Evolutionary conservation across 306 rosid genomes (phyloP), one percentile per base, ranked within the genome.

Genomic region (Pueraria montana): DNA sequence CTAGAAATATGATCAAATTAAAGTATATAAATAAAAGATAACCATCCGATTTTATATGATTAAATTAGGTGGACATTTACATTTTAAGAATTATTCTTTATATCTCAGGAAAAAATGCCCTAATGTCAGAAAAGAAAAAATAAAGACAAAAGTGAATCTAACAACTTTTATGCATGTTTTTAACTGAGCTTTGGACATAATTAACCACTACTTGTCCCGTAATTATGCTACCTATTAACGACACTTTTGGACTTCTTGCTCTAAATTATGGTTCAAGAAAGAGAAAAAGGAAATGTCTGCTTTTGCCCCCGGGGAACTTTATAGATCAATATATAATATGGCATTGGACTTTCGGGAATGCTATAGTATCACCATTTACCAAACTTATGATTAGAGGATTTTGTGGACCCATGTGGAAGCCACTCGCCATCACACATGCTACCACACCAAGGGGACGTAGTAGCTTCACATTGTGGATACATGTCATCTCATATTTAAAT

Each of bases 361-460:
- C 13, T 43, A 72, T 69, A 55, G 61, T 36, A 64, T 81, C 74
- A 18, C 50, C 84, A 74, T 66, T 63, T 63, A 66, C 76, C 32
- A 1, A 66, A 43, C 90, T 66, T 70, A 73, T 84, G 82, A 87
- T 84, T 74, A 68, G 79, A 73, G 24, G 84, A 84, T 84, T 84
- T 59, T 73, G 86, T 84, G 90, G 88, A 59, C 88, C 88, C 86
- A 73, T 74, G 82, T 84, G 86, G 78, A 73, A 74, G 75, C 82
- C 86, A 81, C 80, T 67, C 53, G 16, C 79, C 45, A 53, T 76
- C 78, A 66, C 83, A 77, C 75, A 77, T 72, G 86, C 81, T 48
- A 55, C 74, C 85, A 34, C 73, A 36, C 66, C 40, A 30, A 76
- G 24, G 68, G 32, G 7, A 75, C 59, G n/a, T 58, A 66, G 45